Base-by-base conservation (phyloP, 2,329 filamentous ascomycete genomes). In the Apiospora pterosperma region DNA sequence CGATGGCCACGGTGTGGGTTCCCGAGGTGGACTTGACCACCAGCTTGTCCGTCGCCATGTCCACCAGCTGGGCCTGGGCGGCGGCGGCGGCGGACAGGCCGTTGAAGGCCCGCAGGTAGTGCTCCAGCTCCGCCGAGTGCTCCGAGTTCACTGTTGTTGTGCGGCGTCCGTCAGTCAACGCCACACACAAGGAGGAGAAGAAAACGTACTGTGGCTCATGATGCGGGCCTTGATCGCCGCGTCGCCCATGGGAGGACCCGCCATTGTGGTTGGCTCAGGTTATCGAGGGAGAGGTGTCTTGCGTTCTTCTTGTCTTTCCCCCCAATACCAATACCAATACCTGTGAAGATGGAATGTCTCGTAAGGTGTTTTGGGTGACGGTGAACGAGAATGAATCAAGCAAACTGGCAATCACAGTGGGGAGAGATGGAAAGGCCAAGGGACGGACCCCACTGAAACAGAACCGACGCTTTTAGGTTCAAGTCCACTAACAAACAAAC, bases 81-180 rank as follows among this genome's bases (percentile, higher is more conserved):
- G 90, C 84, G 61, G 84, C 79, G 66, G 79, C 76, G 8, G 83
- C 73, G 19, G 88, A 84, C 55, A 92, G 80, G 19, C 81, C 76
- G 74, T 81, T 82, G 80, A 88, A 93, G 76, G 93, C 86, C 68
- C 88, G 88, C n/a, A 96, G 86, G 78, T 94, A 97, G 74, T 90
- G 85, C 64, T 85, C 80, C 61, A 97, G 87, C 65, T 92, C 92
- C 70, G 87, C 84, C 62, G 84, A 81, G 79, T 97, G 95, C 77
- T 95, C 91, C 52, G 82, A 81, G 80, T 97, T 97, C 92, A 97
- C 48, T 55, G 19, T 34, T 25, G 12, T 6, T n/a, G 8, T 34
- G 11, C 28, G 8, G 16, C 19, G 16, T 19, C 16, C n/a, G 28
- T 55, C 25, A 4, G 8, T n/a, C 8, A 52, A 1, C n/a, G n/a